phyloP scores from a whole-genome alignment of 768 basidiomycete species.

The Lactifluus hygrophoroides region DNA sequence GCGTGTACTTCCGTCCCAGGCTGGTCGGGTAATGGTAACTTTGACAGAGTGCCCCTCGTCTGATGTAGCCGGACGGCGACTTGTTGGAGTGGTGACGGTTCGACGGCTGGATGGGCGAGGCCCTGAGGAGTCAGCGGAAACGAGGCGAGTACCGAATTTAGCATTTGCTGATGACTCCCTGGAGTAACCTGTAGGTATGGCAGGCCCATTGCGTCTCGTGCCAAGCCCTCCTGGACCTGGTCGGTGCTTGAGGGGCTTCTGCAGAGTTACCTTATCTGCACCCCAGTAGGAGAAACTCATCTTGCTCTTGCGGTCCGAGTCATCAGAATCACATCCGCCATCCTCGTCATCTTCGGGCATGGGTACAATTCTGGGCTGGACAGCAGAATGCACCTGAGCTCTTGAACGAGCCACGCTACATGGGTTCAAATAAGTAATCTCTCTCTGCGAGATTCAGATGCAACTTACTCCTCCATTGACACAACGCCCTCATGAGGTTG shows the following conservation, averaged over 20 bases:
- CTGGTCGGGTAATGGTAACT: constrained; percentile 67
- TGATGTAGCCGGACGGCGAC: constrained; percentile 37
- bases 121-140: constrained; percentile 50
- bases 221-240: constrained; percentile 25
- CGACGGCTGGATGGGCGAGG: constrained; percentile 58
- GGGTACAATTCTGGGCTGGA: constrained; percentile 59
- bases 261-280: constrained; percentile 82
- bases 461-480: constrained; percentile 81
- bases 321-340: constrained; percentile 61
- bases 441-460: neutral
- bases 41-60: constrained; percentile 60
- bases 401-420: constrained; percentile 64
- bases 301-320: constrained; percentile 84
- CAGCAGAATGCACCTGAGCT: constrained; percentile 45
- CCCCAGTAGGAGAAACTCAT: constrained; percentile 96
- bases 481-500: constrained; percentile 76
- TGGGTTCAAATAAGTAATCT: constrained; percentile 9
- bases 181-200: constrained; percentile 51
- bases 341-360: constrained; percentile 57
- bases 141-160: constrained; percentile 81
- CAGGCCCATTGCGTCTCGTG: constrained; percentile 32
- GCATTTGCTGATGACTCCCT: constrained; percentile 84
- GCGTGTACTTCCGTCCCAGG: constrained; percentile 59
- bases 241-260: constrained; percentile 58
- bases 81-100: constrained; percentile 39